phyloP scores from a whole-genome alignment of 2,329 filamentous ascomycete genomes.

The Alternaria ventricosa region DNA sequence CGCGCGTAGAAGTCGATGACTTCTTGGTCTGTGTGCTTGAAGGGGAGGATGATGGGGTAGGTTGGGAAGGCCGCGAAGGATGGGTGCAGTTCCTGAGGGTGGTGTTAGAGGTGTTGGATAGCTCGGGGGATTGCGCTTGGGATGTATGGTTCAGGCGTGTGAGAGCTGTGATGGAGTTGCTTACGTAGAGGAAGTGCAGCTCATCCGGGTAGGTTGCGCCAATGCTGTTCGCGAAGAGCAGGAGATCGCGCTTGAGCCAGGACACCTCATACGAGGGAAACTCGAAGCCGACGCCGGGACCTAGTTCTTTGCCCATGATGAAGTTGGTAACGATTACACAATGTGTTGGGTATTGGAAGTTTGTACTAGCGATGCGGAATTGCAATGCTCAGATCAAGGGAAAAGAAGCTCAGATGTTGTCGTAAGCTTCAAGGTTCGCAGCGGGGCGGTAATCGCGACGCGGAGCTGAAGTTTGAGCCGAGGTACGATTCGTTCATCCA shows the following conservation, averaged over 20 bases:
- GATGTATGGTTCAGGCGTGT: neutral
- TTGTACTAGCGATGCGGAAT: neutral
- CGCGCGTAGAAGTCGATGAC: conserved; percentile 84
- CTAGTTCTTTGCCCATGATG: conserved; percentile 42
- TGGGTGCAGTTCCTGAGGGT: conserved; percentile 79
- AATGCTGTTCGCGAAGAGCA: conserved; percentile 91
- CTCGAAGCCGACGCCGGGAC: conserved; percentile 73
- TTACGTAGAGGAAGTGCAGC: conserved; percentile 89
- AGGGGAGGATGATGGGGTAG: conserved; percentile 82
- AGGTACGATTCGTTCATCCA: conserved; percentile 37
- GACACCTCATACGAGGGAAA: conserved; percentile 77
- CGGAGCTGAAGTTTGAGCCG: conserved; percentile 37
- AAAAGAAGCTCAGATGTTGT: conserved; percentile 3
- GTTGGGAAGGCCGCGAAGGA: conserved; percentile 89
- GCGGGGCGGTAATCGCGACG: conserved; percentile 37
- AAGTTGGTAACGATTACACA: neutral
- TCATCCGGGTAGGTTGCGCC: conserved; percentile 79
- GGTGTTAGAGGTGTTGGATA: conserved; percentile 4
- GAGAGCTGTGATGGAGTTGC: conserved; percentile 29
- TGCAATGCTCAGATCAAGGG: neutral
- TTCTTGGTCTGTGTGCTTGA: conserved; percentile 78
- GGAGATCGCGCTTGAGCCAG: conserved; percentile 86
- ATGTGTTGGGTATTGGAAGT: neutral
- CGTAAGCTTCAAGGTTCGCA: conserved; percentile 19
- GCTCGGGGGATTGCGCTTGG: neutral